phyloP scores from a whole-genome alignment of 306 rosid genomes.

The Hippophae gyantsensis region DNA sequence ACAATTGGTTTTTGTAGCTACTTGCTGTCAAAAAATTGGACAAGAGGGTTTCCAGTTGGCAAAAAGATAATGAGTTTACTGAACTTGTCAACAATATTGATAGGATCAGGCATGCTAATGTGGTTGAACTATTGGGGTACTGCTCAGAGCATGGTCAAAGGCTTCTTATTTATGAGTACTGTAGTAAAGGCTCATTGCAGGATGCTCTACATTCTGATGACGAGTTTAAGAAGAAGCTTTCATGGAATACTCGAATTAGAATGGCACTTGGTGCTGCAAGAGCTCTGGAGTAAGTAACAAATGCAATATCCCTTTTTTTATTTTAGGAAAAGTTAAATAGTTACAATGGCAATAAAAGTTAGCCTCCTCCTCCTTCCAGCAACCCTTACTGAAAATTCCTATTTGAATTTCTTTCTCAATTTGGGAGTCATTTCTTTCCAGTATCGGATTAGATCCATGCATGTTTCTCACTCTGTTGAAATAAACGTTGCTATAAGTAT shows the following conservation, averaged over 20 bases:
- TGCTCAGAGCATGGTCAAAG: constrained; percentile 96
- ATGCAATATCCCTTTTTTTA: neutral
- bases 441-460: neutral
- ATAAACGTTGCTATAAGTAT: neutral
- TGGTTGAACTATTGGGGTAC: constrained; percentile 80
- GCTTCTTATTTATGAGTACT: constrained; percentile 84
- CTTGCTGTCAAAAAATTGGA: constrained; percentile 89
- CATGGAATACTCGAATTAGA: constrained; percentile 80
- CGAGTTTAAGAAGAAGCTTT: constrained; percentile 47
- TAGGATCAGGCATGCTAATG: constrained; percentile 66
- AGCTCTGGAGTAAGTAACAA: constrained; percentile 82
- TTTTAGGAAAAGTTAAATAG: neutral
- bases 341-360: neutral
- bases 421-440: no score
- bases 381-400: no score
- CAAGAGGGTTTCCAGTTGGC: constrained; percentile 48
- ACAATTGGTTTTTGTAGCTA: constrained; percentile 45
- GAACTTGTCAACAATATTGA: constrained; percentile 73
- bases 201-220: constrained; percentile 73
- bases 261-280: constrained; percentile 96
- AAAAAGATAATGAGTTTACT: constrained; percentile 72
- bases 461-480: neutral
- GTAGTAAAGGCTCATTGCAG: constrained; percentile 70
- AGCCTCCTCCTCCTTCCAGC: neutral
- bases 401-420: no score